Evolutionary conservation across 2,329 filamentous ascomycete species (phyloP), one percentile per base, ranked within the genome.

Genomic region (Rhynchosporium agropyri): DNA sequence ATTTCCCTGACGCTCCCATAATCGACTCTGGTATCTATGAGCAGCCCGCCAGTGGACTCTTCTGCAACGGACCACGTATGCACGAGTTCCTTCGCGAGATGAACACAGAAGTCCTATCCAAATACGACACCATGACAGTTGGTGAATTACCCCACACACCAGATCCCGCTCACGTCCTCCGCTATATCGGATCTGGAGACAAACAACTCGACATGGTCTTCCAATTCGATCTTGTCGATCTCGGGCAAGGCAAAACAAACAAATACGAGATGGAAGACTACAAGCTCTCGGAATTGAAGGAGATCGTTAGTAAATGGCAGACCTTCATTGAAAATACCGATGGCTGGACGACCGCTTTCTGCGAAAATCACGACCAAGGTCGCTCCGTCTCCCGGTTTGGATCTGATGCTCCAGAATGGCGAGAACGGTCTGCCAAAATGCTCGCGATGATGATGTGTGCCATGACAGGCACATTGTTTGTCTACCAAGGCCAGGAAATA

Each of bases 131-230:
- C n/a, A 84, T 91, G 74, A 90, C 87, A 0, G 87, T 91, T 0
- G 89, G 89, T 55, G 89, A 91, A 74, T 82, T 89, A 31, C 86
- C 87, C 0, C 76, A 83, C 68, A 88, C 87, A 0, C 85, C 83
- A 0, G 81, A 88, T 61, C 79, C 82, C 33, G 74, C 75, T 3
- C 78, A 83, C 43, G 85, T 89, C 1, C 74, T 89, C 7, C 72
- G 79, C 20, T 89, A 88, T 66, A 84, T 89, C 13, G 81, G 81
- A 3, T 80, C 83, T 0, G 75, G 80, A 33, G 82, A 84, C 61
- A 81, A 81, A 63, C 83, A 89, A 73, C 76, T 90, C 55, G 83
- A 85, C 71, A 90, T 90, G 88, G 84, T 89, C 1, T 90, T 90
- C 74, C 84, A 86, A 67, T 87, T 88, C 65, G 84, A 86, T 67